Evolutionary conservation across 164 flowering plant species (phyloP), one percentile per base, ranked within the genome.

Genomic region (Magnolia changhungtana): DNA sequence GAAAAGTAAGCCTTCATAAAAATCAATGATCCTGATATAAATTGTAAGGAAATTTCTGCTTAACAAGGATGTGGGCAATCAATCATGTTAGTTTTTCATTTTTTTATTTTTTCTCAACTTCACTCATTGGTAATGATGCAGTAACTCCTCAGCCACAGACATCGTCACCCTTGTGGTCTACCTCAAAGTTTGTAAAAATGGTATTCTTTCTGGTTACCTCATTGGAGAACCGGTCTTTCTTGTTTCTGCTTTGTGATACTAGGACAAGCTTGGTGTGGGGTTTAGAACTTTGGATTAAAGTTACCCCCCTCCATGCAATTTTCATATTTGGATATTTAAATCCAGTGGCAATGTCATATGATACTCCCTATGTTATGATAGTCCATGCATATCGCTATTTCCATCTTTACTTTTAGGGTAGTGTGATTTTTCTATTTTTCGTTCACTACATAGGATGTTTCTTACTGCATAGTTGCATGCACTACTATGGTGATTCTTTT

Each of bases 161-260:
- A 31, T 81, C 80, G 69, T 73, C 97, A 67, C 86, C 93, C 69
- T 74, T 75, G 72, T 94, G 99, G 99, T 96, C 94, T 85, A 76
- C 89, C 66, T 84, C 97, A 45, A 93, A 88, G 74, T 91, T 96
- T 59, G 67, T 85, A 59, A 93, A 91, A 79, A 95, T 90, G 92
- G 98, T 90, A 81, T 20, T 20, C 69, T n/a, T 51, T 67, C 4
- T 51, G 61, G n/a, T 9, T 21, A 9, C 19, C 69, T 21, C 29
- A 8, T 52, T 52, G 1, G 59, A 52, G 13, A 14, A 52, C 13
- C 2, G 16, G 14, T 52, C 13, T 0, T 14, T 52, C 13, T 0
- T 14, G 14, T 52, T 52, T 52, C 59, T 52, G 2, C 59, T 52
- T 52, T 52, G 0, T 52, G 16, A 52, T 31, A 18, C 29, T 16